Percentiles rank a stretch among this genome's conserved stretches.
phyloP scores from a whole-genome alignment of 768 basidiomycete genomes.

The Obba rivulosa region DNA sequence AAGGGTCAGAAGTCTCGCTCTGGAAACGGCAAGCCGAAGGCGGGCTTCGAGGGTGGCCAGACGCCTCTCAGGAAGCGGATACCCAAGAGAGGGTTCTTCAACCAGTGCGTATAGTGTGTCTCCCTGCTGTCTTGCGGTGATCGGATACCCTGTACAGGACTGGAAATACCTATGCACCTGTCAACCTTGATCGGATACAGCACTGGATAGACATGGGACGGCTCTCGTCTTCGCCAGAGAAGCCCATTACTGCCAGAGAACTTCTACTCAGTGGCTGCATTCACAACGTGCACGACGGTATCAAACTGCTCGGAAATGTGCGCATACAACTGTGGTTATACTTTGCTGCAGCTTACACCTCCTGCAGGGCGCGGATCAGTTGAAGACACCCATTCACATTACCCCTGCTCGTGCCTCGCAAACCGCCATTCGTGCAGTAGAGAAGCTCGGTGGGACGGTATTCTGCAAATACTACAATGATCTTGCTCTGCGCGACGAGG shows the following conservation, averaged over 20 bases:
- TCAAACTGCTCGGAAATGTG: slow-evolving; percentile 87
- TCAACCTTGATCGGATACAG: slow-evolving; percentile 86
- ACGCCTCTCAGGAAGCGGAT: slow-evolving; percentile 87
- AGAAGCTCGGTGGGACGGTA: slow-evolving; percentile 74
- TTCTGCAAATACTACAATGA: slow-evolving; percentile 90
- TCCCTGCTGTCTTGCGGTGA: background rate
- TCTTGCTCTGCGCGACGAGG: slow-evolving; percentile 73
- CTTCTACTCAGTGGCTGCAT: slow-evolving; percentile 83
- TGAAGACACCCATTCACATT: slow-evolving; percentile 72
- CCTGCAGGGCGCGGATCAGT: slow-evolving; percentile 55
- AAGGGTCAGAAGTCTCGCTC: slow-evolving; percentile 95
- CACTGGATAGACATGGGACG: slow-evolving; percentile 87
- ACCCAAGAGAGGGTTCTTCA: slow-evolving; percentile 93
- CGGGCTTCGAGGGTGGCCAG: slow-evolving; percentile 95
- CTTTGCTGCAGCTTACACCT: background rate
- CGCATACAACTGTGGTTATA: slow-evolving; percentile 15
- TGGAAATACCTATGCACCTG: slow-evolving; percentile 68
- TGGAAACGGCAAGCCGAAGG: slow-evolving; percentile 75
- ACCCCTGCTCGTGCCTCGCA: slow-evolving; percentile 82
- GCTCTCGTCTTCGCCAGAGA: slow-evolving; percentile 67
- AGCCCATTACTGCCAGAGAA: slow-evolving; percentile 85
- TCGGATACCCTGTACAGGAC: slow-evolving; percentile 41
- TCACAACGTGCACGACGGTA: slow-evolving; percentile 83
- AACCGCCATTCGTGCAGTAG: slow-evolving; percentile 80
- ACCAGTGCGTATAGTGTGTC: slow-evolving; percentile 56